Evolutionary conservation across 176 grass and related monocot genomes (phyloP).

Genomic region (Leersia perrieri): DNA sequence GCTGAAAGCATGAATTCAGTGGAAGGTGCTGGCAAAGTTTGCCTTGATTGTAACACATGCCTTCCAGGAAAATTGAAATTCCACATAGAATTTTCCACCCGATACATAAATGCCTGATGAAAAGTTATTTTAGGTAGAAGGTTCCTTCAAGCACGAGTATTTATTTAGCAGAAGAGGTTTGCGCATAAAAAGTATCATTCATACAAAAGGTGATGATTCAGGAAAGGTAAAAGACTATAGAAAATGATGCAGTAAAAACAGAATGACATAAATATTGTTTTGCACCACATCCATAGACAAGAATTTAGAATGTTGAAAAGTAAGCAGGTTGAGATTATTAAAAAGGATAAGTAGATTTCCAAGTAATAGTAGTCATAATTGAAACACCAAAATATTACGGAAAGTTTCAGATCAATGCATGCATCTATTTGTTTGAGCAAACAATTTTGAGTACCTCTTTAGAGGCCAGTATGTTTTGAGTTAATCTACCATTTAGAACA

Average conservation of each 20-base stretch:
- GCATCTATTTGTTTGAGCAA: neutral
- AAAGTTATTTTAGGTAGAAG: neutral
- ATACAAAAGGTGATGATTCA: neutral
- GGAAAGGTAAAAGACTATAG: neutral
- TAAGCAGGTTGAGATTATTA: neutral
- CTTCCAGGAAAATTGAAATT: neutral
- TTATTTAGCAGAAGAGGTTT: neutral
- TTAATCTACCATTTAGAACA: neutral
- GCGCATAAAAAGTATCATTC: neutral
- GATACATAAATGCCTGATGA: neutral
- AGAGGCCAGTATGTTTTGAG: neutral
- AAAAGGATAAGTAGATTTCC: neutral
- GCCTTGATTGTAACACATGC: neutral
- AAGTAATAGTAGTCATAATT: neutral
- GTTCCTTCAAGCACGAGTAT: neutral
- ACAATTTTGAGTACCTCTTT: neutral
- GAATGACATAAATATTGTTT: neutral
- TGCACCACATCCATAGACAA: neutral
- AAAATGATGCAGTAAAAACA: slow-evolving; percentile 2
- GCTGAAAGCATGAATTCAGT: neutral
- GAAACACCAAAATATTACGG: neutral
- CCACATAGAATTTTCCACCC: neutral
- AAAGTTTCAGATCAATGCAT: neutral
- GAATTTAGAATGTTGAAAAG: neutral
- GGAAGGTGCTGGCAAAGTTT: neutral